phyloP scores from a whole-genome alignment of 2,329 filamentous ascomycete species.

The Albifimbria verrucaria region DNA sequence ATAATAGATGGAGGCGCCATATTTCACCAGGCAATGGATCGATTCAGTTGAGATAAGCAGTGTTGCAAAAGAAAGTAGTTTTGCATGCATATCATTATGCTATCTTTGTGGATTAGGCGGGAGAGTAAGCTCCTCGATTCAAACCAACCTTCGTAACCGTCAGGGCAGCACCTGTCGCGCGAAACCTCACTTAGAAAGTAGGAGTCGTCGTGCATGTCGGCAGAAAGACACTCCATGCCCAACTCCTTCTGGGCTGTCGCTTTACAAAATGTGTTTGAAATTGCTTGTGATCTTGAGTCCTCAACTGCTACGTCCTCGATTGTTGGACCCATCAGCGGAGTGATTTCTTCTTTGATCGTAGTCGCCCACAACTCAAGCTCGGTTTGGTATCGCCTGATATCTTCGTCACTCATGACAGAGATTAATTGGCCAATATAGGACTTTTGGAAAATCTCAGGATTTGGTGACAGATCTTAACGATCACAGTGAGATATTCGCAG shows the following conservation, averaged over 20 bases:
- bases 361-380: conserved; percentile 31
- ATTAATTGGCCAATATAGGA: conserved; percentile 26
- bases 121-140: too few relatives aligned
- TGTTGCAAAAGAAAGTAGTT: too few relatives aligned
- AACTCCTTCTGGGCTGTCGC: conserved; percentile 5
- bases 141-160: too few relatives aligned
- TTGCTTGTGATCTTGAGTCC: conserved; percentile 14
- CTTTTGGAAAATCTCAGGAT: conserved; percentile 29
- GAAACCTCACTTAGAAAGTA: too few relatives aligned
- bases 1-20: too few relatives aligned
- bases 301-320: conserved; percentile 16
- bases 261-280: neutral
- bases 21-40: too few relatives aligned
- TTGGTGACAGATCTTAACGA: conserved; percentile 35
- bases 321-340: conserved; percentile 19
- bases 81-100: too few relatives aligned
- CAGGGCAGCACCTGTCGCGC: too few relatives aligned
- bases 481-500: conserved; percentile 37
- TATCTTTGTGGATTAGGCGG: too few relatives aligned
- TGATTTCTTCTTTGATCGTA: conserved; percentile 29
- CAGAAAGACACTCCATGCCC: too few relatives aligned
- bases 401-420: conserved; percentile 25
- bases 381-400: conserved; percentile 26
- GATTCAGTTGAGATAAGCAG: too few relatives aligned
- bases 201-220: too few relatives aligned